Evolutionary conservation across 257 asterid genomes (phyloP).

Genomic region (Ajuga chamaepitys): DNA sequence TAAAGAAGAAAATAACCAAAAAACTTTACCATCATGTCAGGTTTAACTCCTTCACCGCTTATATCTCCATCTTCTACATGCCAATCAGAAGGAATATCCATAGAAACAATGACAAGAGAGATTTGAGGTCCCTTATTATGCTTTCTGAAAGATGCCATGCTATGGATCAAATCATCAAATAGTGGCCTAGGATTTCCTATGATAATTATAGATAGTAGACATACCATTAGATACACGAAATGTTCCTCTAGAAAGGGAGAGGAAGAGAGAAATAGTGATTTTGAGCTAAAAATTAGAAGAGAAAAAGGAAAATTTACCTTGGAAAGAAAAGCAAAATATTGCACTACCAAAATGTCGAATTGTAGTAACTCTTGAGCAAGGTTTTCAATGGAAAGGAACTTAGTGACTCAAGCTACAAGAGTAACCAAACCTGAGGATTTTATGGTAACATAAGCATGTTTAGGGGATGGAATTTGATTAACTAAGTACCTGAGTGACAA

Average conservation of each 20-base stretch:
- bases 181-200: conserved; percentile 73
- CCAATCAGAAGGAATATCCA: conserved; percentile 94
- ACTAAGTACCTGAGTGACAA: conserved; percentile 65
- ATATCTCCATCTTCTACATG: conserved; percentile 79
- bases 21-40: conserved; percentile 68
- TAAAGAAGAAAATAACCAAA: not conserved
- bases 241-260: too few relatives aligned
- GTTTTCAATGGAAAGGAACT: conserved; percentile 58
- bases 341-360: conserved; percentile 69
- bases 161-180: conserved; percentile 56
- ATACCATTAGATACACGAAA: not conserved
- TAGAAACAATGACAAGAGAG: conserved; percentile 46
- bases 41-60: conserved; percentile 61
- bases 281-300: not conserved
- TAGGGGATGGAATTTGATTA: not conserved
- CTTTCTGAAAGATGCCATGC: conserved; percentile 31
- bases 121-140: conserved; percentile 25
- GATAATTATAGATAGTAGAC: conserved; percentile 7
- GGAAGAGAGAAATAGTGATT: too few relatives aligned
- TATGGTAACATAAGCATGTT: not conserved
- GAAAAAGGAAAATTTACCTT: conserved; percentile 33
- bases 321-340: conserved; percentile 77
- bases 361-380: conserved; percentile 50
- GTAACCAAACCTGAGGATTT: conserved; percentile 15
- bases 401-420: conserved; percentile 68